These are phyloP conservation scores for Malassezia restricta DNA, from an alignment of 1,284 basidiomycete genomes.

Conservation along the genomic window DNA sequence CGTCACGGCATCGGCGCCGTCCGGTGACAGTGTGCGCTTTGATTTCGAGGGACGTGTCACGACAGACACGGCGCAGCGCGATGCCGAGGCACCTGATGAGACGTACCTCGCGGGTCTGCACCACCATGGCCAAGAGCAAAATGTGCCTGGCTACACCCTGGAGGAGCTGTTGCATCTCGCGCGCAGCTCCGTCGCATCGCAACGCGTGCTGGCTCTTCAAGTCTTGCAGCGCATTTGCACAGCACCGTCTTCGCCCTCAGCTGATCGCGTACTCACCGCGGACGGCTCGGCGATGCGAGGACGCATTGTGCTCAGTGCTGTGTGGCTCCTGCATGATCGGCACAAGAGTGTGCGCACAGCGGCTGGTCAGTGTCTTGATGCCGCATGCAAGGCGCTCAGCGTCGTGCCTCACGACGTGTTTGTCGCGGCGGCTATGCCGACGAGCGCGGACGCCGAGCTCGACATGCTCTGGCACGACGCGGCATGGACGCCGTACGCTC, in stretches of 20 bases:
- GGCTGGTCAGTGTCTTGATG: constrained; percentile 21
- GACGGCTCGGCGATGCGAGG: constrained; percentile 2
- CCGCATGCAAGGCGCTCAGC: constrained; percentile 16
- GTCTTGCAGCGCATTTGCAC: constrained; percentile 56
- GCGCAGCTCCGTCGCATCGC: constrained; percentile 68
- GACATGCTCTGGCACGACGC: constrained; percentile 7
- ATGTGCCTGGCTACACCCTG: constrained; percentile 74
- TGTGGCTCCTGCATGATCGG: constrained; percentile 28
- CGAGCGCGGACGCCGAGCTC: constrained; percentile 12
- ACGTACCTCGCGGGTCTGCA: constrained; percentile 57
- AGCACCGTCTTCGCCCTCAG: not conserved
- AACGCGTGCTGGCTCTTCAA: constrained; percentile 68
- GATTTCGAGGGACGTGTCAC: constrained; percentile 28
- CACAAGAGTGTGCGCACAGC: constrained; percentile 28
- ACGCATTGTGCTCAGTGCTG: constrained; percentile 19
- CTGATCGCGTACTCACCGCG: not conserved
- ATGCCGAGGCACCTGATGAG: constrained; percentile 10
- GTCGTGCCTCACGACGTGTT: not conserved
- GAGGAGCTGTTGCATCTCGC: constrained; percentile 73
- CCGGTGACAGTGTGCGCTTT: constrained; percentile 20
- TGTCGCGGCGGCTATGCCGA: not conserved
- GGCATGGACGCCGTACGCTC: not conserved
- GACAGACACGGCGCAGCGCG: not conserved
- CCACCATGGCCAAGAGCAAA: constrained; percentile 65
- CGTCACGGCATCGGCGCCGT: constrained; percentile 7